Evolutionary conservation across 306 rosid genomes (phyloP).

Genomic region (Boehmeria nivea): DNA sequence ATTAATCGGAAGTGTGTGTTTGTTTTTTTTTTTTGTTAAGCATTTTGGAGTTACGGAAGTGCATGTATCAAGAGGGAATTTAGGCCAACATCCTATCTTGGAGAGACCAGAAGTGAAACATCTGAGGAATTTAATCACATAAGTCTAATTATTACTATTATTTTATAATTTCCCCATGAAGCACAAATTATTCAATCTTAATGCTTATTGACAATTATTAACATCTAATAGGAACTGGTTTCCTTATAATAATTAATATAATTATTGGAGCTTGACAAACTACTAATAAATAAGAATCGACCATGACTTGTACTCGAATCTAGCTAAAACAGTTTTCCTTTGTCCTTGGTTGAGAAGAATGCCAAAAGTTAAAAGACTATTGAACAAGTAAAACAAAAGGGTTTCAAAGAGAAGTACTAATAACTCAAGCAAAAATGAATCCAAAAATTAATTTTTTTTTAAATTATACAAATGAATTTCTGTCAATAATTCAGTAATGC

Average conservation of each 20-base stretch:
- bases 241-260: neutral
- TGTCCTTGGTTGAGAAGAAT: constrained; percentile 10
- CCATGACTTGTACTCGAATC: constrained; percentile 1
- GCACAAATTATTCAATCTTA: neutral
- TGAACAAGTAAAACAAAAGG: neutral
- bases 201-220: neutral
- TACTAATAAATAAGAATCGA: neutral
- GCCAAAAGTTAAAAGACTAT: constrained; percentile 1
- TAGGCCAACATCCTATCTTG: constrained; percentile 36
- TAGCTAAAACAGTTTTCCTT: neutral
- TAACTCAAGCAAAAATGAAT: neutral
- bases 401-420: neutral
- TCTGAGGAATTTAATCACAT: neutral
- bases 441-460: neutral
- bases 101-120: constrained; percentile 18
- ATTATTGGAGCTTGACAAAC: constrained; percentile 11
- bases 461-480: too few relatives aligned
- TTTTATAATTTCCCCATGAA: neutral
- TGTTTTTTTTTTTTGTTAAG: constrained; percentile 5
- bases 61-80: constrained; percentile 31
- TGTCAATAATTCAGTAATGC: too few relatives aligned
- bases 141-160: neutral
- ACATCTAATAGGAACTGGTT: neutral
- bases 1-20: neutral
- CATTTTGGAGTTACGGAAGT: constrained; percentile 19